Evolutionary conservation across 1,139 yeast species (phyloP), one percentile per base, ranked within the genome.

Genomic region (Scheffersomyces segobiensis): DNA sequence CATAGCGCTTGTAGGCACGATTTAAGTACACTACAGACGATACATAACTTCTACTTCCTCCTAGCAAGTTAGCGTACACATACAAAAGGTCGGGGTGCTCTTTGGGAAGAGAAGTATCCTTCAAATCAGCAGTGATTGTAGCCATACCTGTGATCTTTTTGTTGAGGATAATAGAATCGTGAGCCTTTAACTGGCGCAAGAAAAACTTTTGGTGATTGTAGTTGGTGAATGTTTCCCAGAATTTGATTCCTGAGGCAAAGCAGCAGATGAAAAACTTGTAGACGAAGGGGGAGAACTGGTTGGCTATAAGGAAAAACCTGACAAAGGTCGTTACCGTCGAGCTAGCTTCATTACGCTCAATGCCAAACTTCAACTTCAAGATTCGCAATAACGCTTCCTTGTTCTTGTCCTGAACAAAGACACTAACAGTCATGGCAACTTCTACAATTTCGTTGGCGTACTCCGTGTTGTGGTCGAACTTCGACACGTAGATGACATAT

Each of bases 191-290:
- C 66, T 93, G 98, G 62, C 99, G 86, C 60, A 95, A 76, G 64
- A 93, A 87, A 70, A 87, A 95, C 71, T 95, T 95, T 67, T 93
- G 98, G 67, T 92, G 95, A 60, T 91, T 91, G 51, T 91, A 87
- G 56, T 89, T 87, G 53, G 91, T 87, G 69, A 88, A 88, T 6
- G 83, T 77, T 49, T 84, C 88, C 70, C 84, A 78, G 17, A 87
- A 83, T 17, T 79, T 78, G 10, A 78, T 73, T 1, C 93, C 91
- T 0, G 96, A 85, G 2, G 88, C 77, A 60, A 88, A 86, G 55
- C 91, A 81, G 54, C 89, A 84, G 66, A 89, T 74, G 70, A 91
- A 92, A 46, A 92, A 72, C 60, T 87, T 85, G 64, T 87, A 81
- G 0, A 87, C 81, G 61, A 87, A 87, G 50, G 91, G 87, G 32